A percentile compares a stretch with the other conserved stretches of the same genome.
These are phyloP conservation scores for Aspergillus sp. DNA, from an alignment of 2,329 filamentous ascomycete genomes.

Conservation along the genomic window DNA sequence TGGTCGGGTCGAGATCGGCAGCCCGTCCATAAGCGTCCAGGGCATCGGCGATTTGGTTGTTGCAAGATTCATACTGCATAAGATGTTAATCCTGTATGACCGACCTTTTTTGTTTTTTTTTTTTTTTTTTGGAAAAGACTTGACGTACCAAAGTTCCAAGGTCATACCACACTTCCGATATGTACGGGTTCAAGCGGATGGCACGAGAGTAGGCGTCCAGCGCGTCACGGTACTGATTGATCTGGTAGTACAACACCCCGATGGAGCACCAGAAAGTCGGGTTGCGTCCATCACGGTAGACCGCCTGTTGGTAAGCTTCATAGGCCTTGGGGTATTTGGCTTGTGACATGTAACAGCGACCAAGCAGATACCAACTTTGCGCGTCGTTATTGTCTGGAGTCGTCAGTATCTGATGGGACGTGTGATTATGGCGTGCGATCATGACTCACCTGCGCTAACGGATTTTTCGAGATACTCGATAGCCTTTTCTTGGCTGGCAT, in stretches of 20 bases:
- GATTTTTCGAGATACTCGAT: constrained; percentile 98
- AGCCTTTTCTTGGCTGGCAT: constrained; percentile 85
- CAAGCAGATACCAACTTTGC: constrained; percentile 97
- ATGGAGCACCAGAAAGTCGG: constrained; percentile 99
- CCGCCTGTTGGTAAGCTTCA: constrained; percentile 96
- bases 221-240: constrained; percentile 97
- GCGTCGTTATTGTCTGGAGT: constrained; percentile 72
- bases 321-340: constrained; percentile 98
- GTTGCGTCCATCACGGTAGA: constrained; percentile 94
- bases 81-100: constrained; percentile 1
- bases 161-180: constrained; percentile 99
- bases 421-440: too few relatives aligned
- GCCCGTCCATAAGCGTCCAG: constrained; percentile 92
- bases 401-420: too few relatives aligned
- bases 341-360: constrained; percentile 98
- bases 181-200: constrained; percentile 93
- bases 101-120: too few relatives aligned
- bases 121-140: background rate
- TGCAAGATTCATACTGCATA: constrained; percentile 85
- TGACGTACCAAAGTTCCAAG: constrained; percentile 79
- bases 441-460: constrained; percentile 54
- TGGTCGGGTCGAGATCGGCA: constrained; percentile 83
- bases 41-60: constrained; percentile 95
- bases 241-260: constrained; percentile 97
- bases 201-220: constrained; percentile 95